Percentiles rank a stretch among this genome's conserved stretches.
phyloP scores from a whole-genome alignment of 371 early-diverging fungal species.

The Nematocida homosporus region DNA sequence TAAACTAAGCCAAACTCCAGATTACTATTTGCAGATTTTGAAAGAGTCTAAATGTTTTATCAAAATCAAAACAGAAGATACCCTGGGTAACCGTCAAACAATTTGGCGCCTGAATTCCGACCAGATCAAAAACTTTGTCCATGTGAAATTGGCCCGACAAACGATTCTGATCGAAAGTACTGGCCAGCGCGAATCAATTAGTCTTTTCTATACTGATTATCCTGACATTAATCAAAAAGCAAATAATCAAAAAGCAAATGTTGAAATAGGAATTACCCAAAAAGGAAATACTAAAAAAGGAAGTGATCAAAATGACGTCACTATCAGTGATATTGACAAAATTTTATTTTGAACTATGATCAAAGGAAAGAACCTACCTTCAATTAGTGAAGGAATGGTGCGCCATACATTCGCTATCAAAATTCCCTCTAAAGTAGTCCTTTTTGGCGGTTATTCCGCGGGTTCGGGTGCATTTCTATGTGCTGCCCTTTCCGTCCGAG shows the following conservation, averaged over 20 bases:
- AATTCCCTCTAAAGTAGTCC: slow-evolving; percentile 6
- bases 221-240: background rate
- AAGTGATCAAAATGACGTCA: background rate
- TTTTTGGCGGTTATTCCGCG: slow-evolving; percentile 1
- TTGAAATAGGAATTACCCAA: background rate
- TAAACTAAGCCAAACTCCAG: background rate
- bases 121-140: slow-evolving; percentile 2
- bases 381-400: background rate
- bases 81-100: background rate
- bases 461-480: background rate
- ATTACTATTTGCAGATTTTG: slow-evolving; percentile 17
- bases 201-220: slow-evolving; percentile 6
- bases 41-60: slow-evolving; percentile 18
- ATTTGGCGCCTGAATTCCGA: slow-evolving; percentile 12
- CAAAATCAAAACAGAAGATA: slow-evolving; percentile 11
- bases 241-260: too few relatives aligned
- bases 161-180: background rate
- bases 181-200: slow-evolving; percentile 1
- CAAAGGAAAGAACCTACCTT: background rate
- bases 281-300: too few relatives aligned
- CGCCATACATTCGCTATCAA: background rate
- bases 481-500: background rate
- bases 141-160: background rate
- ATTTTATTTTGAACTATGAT: slow-evolving; percentile 11
- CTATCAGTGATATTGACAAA: slow-evolving; percentile 2